Evolutionary conservation across 176 grass and related monocot genomes (phyloP), one percentile per base, ranked within the genome.

Genomic region (Raddia distichophylla): DNA sequence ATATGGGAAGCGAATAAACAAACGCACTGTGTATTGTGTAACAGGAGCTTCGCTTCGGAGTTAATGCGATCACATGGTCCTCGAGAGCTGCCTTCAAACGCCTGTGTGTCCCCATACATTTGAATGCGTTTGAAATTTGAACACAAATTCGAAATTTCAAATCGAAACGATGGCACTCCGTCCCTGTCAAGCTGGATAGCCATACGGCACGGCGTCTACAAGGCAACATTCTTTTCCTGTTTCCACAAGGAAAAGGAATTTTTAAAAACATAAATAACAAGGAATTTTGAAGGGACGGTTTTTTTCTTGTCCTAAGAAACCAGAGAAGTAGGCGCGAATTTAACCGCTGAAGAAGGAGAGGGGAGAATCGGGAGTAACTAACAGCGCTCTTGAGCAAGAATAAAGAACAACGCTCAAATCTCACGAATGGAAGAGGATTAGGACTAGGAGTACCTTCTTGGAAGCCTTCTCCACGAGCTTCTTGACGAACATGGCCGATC

Each of bases 381-480:
- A 69, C 46, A 35, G 4, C 6, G 59, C 22, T 43, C 20, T 3
- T 51, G 6, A 62, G 18, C 52, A 34, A 3, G 70, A 81, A 27
- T 13, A 18, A 33, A 64, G 27, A 17, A 14, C 47, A 44, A 44
- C 5, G 18, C 13, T 12, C 83, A 12, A 64, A 71, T 55, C 71
- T 45, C 63, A 11, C 27, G 27, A n/a, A 47, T 44, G n/a, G 53
- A 12, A 4, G 65, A 8, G 17, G 20, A 43, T 16, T 16, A 59
- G 17, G 20, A 43, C 11, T 16, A 59, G 4, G 2, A 34, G 61
- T 79, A 94, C 94, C 94, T 97, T 92, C 86, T 66, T 94, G 76
- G 94, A 91, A 45, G 91, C 94, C 85, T 83, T 90, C 87, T 90
- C 91, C 34, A 94, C 89, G 51, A 91, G 86, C 87, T 97, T 94